phyloP scores from a whole-genome alignment of 805 yeast species.

The Nakazawaea pomicola region DNA sequence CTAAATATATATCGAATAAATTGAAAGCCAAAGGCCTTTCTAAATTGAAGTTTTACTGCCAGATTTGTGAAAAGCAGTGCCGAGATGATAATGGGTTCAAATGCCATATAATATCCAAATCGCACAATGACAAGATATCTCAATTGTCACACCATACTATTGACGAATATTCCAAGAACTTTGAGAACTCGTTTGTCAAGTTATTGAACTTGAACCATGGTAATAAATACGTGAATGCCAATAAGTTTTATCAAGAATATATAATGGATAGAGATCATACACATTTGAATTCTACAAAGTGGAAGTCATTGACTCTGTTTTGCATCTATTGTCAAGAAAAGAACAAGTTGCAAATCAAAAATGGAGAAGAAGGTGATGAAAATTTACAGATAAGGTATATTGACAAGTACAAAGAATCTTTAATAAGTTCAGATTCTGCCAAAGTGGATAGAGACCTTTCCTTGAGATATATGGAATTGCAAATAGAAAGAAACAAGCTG shows the following conservation, averaged over 20 bases:
- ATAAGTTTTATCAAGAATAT: constrained; percentile 85
- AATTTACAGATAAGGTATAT: constrained; percentile 41
- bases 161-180: constrained; percentile 53
- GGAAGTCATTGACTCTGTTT: constrained; percentile 67
- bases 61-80: constrained; percentile 87
- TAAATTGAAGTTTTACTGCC: constrained; percentile 84
- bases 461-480: constrained; percentile 40
- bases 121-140: constrained; percentile 60
- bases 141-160: constrained; percentile 44
- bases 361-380: constrained; percentile 29
- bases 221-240: constrained; percentile 72
- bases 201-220: constrained; percentile 70
- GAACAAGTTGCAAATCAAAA: constrained; percentile 51
- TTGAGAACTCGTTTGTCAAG: constrained; percentile 59
- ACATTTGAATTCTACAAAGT: constrained; percentile 87
- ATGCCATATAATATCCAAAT: constrained; percentile 79
- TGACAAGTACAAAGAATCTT: constrained; percentile 48
- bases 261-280: constrained; percentile 79
- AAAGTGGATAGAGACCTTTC: constrained; percentile 43
- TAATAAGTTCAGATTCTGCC: constrained; percentile 33
- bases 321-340: constrained; percentile 52
- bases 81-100: constrained; percentile 94
- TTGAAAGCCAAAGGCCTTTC: constrained; percentile 83
- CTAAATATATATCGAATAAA: constrained; percentile 69
- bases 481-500: constrained; percentile 43